Conservation (phyloP, 768 basidiomycete species). For the Suillus variegatus region DNA sequence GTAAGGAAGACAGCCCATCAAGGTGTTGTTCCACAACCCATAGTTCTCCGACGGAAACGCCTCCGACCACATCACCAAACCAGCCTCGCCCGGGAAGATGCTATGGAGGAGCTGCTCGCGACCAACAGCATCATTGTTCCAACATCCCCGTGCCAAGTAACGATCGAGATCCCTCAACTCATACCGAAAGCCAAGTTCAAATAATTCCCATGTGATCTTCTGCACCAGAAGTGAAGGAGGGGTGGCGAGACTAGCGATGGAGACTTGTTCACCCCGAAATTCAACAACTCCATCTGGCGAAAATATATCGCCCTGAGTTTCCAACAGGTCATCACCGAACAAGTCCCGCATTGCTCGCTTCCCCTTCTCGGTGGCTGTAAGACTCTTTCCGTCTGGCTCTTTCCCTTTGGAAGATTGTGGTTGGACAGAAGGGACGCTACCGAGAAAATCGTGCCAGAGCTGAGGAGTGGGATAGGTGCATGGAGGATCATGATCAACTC, state of each 20-base stretch:
- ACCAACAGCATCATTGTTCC: background rate
- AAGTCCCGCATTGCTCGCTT: constrained; percentile 8
- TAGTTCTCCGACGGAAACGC: background rate
- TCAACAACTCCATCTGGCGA: background rate
- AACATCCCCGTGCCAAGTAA: background rate
- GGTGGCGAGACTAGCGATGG: background rate
- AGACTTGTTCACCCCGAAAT: background rate
- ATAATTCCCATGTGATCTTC: constrained; percentile 23
- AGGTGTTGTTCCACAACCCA: background rate
- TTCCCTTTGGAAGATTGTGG: background rate
- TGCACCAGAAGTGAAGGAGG: constrained; percentile 2
- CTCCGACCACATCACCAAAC: constrained; percentile 9
- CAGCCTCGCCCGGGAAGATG: constrained; percentile 8
- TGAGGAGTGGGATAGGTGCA: background rate
- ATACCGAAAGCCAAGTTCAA: constrained; percentile 21
- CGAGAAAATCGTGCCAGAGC: constrained; percentile 1
- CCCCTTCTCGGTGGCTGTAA: background rate
- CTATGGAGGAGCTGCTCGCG: background rate
- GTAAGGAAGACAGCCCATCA: background rate
- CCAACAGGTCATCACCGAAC: constrained; percentile 6
- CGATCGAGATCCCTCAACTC: constrained; percentile 20
- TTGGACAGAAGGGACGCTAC: background rate
- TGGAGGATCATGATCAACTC: background rate
- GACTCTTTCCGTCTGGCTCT: background rate
- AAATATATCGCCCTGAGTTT: background rate